Conservation (phyloP, 192 early-diverging fungal species). For the Spinellus fusiger region DNA sequence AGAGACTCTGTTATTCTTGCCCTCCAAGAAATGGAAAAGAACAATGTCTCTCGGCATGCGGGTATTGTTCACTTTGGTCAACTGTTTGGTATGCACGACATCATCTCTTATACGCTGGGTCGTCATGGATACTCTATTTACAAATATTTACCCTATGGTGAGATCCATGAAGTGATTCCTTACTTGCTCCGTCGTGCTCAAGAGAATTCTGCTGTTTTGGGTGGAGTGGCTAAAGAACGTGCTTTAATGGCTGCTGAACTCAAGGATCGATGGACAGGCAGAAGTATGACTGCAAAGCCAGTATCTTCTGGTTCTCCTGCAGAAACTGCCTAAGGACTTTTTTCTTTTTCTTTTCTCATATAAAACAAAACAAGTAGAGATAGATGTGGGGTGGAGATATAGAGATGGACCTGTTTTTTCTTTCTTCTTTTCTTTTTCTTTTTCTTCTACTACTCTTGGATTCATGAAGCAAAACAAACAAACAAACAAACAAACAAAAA, state of each 20-base stretch:
- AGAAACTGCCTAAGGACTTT: not conserved
- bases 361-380: too few species aligned
- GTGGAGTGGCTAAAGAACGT: conserved; percentile 54
- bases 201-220: conserved; percentile 84
- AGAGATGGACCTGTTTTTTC: too few species aligned
- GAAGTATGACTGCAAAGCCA: not conserved
- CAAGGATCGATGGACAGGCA: conserved; percentile 30
- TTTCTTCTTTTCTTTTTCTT: not conserved
- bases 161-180: conserved; percentile 85
- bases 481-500: too few species aligned
- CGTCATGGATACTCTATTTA: conserved; percentile 70
- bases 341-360: too few species aligned
- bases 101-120: conserved; percentile 76
- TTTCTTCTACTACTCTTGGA: not conserved
- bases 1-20: conserved; percentile 64
- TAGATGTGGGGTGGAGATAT: too few species aligned
- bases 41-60: conserved; percentile 43
- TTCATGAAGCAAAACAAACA: too few species aligned
- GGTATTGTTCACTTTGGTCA: conserved; percentile 87
- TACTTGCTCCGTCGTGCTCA: conserved; percentile 90
- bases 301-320: not conserved
- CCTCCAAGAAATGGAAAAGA: conserved; percentile 52
- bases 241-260: conserved; percentile 55
- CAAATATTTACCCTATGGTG: conserved; percentile 94
- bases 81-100: conserved; percentile 92